phyloP scores from a whole-genome alignment of 2,329 filamentous ascomycete species.

The Thielaviopsis populi region DNA sequence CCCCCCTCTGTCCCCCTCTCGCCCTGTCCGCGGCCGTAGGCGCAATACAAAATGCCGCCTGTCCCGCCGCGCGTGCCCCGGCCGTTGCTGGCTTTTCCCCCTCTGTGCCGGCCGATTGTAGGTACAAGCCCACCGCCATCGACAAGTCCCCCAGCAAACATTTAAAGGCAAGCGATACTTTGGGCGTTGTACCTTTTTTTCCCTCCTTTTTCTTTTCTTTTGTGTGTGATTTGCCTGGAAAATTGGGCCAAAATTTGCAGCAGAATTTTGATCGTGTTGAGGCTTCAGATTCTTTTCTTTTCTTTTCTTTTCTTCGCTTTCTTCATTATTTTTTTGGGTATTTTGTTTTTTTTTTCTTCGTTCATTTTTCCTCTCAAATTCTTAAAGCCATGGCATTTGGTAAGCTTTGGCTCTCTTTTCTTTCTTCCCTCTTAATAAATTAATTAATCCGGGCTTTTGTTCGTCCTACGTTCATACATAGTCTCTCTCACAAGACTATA shows the following conservation, averaged over 20 bases:
- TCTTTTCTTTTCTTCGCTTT: neutral
- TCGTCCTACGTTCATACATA: neutral
- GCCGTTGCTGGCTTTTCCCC: too few relatives aligned
- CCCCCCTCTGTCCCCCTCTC: too few relatives aligned
- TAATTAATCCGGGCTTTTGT: neutral
- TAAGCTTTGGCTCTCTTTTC: neutral
- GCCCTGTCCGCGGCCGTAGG: too few relatives aligned
- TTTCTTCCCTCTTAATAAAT: neutral
- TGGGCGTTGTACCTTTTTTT: neutral
- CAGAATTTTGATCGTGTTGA: neutral
- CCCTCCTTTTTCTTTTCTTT: too few relatives aligned
- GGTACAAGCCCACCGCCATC: too few relatives aligned
- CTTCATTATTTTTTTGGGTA: neutral
- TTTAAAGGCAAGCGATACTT: neutral
- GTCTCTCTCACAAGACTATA: neutral
- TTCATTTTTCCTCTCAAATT: neutral
- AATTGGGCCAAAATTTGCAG: slow-evolving; percentile 1
- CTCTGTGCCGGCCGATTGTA: too few relatives aligned
- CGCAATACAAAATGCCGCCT: too few relatives aligned
- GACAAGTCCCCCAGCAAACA: too few relatives aligned
- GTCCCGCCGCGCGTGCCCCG: too few relatives aligned
- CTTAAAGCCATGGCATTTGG: neutral
- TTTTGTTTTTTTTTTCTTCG: neutral
- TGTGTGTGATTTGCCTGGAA: neutral
- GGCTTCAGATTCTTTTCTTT: neutral